Conservation (phyloP, 2,329 filamentous ascomycete genomes). For the Rosellinia necatrix region DNA sequence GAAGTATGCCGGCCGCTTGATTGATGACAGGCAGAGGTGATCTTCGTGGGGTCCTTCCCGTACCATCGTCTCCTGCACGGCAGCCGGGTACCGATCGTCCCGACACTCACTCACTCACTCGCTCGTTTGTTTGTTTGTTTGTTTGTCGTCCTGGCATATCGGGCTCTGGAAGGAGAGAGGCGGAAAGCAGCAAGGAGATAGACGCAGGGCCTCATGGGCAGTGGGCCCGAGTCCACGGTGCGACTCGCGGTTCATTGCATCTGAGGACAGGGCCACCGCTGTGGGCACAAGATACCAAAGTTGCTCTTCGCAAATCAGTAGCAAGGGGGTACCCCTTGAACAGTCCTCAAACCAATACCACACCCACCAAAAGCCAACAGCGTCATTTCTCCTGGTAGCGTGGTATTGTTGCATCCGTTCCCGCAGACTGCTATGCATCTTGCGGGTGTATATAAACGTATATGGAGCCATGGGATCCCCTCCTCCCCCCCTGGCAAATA, state of each 20-base stretch:
- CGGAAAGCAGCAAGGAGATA: not conserved
- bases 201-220: slow-evolving; percentile 5
- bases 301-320: slow-evolving; percentile 19
- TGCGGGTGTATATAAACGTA: not conserved
- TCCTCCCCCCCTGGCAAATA: too few species aligned
- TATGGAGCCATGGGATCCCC: not conserved
- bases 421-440: not conserved
- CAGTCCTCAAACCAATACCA: not conserved
- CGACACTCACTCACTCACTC: too few species aligned
- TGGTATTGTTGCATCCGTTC: slow-evolving; percentile 7
- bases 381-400: too few species aligned
- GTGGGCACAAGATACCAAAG: too few species aligned
- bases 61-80: too few species aligned
- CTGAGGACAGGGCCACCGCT: slow-evolving; percentile 9
- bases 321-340: slow-evolving; percentile 5
- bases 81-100: too few species aligned
- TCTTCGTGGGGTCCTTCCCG: not conserved
- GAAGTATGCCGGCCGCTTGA: slow-evolving; percentile 18
- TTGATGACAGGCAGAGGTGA: slow-evolving; percentile 12
- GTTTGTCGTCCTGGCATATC: too few species aligned
- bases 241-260: slow-evolving; percentile 7
- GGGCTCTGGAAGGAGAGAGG: too few species aligned
- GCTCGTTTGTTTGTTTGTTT: too few species aligned
- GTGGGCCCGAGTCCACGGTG: slow-evolving; percentile 14
- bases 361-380: slow-evolving; percentile 5